Evolutionary conservation across 495 filamentous ascomycete species (phyloP), one percentile per base, ranked within the genome.

Genomic region (Trichoderma erinaceum): DNA sequence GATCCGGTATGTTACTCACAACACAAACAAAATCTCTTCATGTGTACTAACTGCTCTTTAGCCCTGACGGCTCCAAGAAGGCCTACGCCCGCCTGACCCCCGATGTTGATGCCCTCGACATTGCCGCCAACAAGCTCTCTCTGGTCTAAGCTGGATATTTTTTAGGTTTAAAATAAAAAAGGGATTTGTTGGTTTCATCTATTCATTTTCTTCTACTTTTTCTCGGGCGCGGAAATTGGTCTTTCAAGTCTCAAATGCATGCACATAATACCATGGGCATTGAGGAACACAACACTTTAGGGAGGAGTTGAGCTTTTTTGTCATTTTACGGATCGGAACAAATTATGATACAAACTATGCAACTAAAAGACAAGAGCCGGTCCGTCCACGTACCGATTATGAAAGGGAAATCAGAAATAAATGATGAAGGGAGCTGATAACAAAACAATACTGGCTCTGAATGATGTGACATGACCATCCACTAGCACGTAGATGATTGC

Each of bases 1-100:
- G 69, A 92, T 99, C 84, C 90, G 94, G 92, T 96, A 85, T 29
- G 83, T 79, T 65, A 63, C 23, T 25, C 66, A 3, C 43, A 38
- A 29, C 29, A 29, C 29, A 29, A 29, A 4, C 1, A 29, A 29
- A 1, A 29, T 29, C n/a, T n/a, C n/a, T n/a, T 29, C 4, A 29
- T 29, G 4, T 29, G 68, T 32, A 69, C 61, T 78, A 67, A 71
- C 50, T 29, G 63, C 16, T 23, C 11, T 69, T 41, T 71, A 96
- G 93, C 76, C 94, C 95, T 72, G 93, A 97, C 79, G 95, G 94
- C 77, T 86, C 88, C 74, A 99, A 99, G 91, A 99, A 99, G 88
- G 95, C 96, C 68, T 99, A 92, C 76, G 92, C 90, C 74, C 90
- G 93, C 77, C 85, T 99, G 69, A 98, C 95, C 68, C 82, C 92